phyloP scores from a whole-genome alignment of 2,329 filamentous ascomycete species.

The Aspergillaceae sp. region DNA sequence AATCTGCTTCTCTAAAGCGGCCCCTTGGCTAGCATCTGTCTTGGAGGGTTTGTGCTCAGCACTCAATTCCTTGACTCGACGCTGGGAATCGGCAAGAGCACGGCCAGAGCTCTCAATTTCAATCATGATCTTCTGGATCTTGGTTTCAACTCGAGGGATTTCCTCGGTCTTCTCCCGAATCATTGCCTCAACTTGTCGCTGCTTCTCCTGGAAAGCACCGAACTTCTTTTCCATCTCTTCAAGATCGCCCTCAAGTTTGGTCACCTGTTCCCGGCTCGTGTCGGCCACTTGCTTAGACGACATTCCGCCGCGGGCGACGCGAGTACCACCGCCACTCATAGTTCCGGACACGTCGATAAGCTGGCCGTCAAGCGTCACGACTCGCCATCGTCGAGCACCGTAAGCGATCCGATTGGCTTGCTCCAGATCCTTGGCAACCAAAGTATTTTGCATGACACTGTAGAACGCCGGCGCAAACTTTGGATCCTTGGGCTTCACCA shows the following conservation, averaged over 20 bases:
- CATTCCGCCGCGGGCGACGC: conserved; percentile 88
- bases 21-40: conserved; percentile 66
- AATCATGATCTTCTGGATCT: conserved; percentile 80
- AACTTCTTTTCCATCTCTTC: conserved; percentile 78
- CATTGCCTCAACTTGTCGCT: conserved; percentile 66
- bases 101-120: conserved; percentile 80
- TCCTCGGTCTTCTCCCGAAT: conserved; percentile 65
- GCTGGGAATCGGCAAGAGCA: conserved; percentile 75
- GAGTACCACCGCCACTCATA: conserved; percentile 93
- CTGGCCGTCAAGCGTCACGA: conserved; percentile 90
- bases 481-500: conserved; percentile 81
- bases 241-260: conserved; percentile 76
- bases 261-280: conserved; percentile 77
- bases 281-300: conserved; percentile 89
- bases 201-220: conserved; percentile 73
- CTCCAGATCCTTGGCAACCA: conserved; percentile 86
- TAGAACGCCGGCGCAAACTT: conserved; percentile 87
- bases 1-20: conserved; percentile 68
- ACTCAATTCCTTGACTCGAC: conserved; percentile 74
- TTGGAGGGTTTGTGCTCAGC: conserved; percentile 74
- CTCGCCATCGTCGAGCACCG: conserved; percentile 84
- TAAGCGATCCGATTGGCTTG: conserved; percentile 97
- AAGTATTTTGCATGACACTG: conserved; percentile 86
- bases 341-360: conserved; percentile 97
- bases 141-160: conserved; percentile 77